Percentiles rank a stretch among this genome's conserved stretches.
Evolutionary conservation across 2,329 filamentous ascomycete genomes (phyloP).

Genomic region (Gaeumannomyces tritici): DNA sequence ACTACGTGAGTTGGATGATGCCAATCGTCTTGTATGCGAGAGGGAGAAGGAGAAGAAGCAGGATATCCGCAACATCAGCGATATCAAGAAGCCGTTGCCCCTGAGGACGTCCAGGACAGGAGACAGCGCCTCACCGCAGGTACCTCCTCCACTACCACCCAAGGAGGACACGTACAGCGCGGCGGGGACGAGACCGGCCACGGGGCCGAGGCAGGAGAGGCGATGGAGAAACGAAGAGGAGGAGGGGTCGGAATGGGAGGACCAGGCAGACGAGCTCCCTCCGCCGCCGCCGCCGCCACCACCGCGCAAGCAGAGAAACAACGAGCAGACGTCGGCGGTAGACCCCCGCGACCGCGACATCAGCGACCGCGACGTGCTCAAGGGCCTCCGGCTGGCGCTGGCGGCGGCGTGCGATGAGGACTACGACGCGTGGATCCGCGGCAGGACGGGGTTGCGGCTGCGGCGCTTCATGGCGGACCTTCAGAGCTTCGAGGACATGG

Average conservation of each 20-base stretch:
- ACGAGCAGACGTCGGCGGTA: neutral
- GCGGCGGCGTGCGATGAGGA: conserved; percentile 46
- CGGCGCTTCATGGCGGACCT: conserved; percentile 46
- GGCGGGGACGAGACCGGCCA: neutral
- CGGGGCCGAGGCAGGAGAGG: neutral
- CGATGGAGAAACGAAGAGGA: neutral
- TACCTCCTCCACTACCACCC: neutral
- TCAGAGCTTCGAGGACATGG: conserved; percentile 36
- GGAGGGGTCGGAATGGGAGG: conserved; percentile 2
- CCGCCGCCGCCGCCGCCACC: neutral
- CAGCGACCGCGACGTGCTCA: conserved; percentile 40
- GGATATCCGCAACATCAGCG: neutral
- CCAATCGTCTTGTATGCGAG: neutral
- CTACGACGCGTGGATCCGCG: conserved; percentile 40
- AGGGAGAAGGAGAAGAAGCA: neutral
- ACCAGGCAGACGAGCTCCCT: neutral
- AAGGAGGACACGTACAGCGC: neutral
- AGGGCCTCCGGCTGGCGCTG: conserved; percentile 44
- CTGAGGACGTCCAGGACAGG: neutral
- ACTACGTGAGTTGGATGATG: conserved; percentile 16
- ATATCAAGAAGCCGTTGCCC: neutral
- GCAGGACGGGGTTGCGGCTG: conserved; percentile 41
- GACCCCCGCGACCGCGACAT: conserved; percentile 29
- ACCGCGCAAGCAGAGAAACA: neutral
- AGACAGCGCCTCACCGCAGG: neutral